These are phyloP conservation scores for Talinum fruticosum DNA, from an alignment of 148 eudicot species.

Conservation along the genomic window DNA sequence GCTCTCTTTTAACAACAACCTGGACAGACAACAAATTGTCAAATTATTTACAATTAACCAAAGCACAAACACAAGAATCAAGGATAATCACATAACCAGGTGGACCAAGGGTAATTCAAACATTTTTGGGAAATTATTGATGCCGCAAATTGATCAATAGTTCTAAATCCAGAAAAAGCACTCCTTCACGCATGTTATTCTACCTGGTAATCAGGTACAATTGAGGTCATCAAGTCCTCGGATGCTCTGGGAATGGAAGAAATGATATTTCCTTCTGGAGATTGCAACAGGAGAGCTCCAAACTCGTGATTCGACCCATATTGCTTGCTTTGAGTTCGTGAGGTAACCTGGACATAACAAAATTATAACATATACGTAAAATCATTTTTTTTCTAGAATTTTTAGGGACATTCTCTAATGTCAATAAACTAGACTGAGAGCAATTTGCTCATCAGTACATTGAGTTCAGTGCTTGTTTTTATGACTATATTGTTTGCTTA, in stretches of 20 bases:
- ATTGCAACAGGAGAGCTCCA: conserved; percentile 8
- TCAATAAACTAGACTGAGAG: too few relatives aligned
- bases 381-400: not conserved
- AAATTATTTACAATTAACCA: not conserved
- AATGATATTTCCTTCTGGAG: conserved; percentile 18
- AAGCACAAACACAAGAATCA: not conserved
- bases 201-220: conserved; percentile 24
- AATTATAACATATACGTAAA: not conserved
- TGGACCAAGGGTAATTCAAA: not conserved
- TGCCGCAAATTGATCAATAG: not conserved
- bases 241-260: conserved; percentile 13
- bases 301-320: conserved; percentile 10
- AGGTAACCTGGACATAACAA: conserved; percentile 10
- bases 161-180: not conserved
- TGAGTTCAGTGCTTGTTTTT: too few relatives aligned
- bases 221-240: not conserved
- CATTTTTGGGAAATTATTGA: too few relatives aligned
- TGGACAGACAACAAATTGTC: conserved; percentile 21
- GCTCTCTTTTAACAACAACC: conserved; percentile 40
- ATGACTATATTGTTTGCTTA: not conserved
- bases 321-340: conserved; percentile 11
- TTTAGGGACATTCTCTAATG: too few relatives aligned
- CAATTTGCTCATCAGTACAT: too few relatives aligned
- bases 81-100: not conserved
- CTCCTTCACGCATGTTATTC: not conserved